Conservation (phyloP, 1,284 basidiomycete genomes). For the Ustilago hordei region DNA sequence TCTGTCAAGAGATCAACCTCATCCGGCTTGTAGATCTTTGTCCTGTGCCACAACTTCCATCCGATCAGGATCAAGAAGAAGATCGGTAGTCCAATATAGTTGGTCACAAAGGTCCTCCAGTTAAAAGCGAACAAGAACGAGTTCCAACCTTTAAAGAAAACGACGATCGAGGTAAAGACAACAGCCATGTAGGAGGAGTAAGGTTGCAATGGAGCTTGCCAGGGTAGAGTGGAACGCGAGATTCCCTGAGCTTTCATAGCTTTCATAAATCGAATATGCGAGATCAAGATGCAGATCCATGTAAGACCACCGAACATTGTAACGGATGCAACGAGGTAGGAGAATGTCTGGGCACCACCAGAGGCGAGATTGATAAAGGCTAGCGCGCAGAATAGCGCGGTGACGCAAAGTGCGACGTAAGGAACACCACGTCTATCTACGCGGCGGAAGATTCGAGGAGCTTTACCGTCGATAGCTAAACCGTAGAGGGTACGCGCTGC, state of each 20-base stretch:
- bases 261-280: slow-evolving; percentile 82
- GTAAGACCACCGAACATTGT: slow-evolving; percentile 73
- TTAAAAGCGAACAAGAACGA: slow-evolving; percentile 80
- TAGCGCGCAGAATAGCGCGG: slow-evolving; percentile 74
- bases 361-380: slow-evolving; percentile 76
- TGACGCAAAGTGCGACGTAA: slow-evolving; percentile 72
- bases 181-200: slow-evolving; percentile 75
- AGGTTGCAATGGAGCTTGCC: slow-evolving; percentile 52
- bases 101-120: slow-evolving; percentile 76
- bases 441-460: slow-evolving; percentile 73
- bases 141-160: slow-evolving; percentile 74
- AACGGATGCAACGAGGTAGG: slow-evolving; percentile 41
- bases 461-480: slow-evolving; percentile 74
- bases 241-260: slow-evolving; percentile 82
- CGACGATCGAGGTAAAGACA: slow-evolving; percentile 75
- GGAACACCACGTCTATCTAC: slow-evolving; percentile 73
- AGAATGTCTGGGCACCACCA: slow-evolving; percentile 72
- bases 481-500: slow-evolving; percentile 73
- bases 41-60: slow-evolving; percentile 57
- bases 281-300: slow-evolving; percentile 76
- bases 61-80: slow-evolving; percentile 57
- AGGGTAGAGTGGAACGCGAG: slow-evolving; percentile 77
- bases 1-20: slow-evolving; percentile 63
- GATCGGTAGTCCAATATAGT: slow-evolving; percentile 62
- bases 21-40: slow-evolving; percentile 38